Evolutionary conservation across 1,284 basidiomycete species (phyloP).

Genomic region (Termitomyces sp.): DNA sequence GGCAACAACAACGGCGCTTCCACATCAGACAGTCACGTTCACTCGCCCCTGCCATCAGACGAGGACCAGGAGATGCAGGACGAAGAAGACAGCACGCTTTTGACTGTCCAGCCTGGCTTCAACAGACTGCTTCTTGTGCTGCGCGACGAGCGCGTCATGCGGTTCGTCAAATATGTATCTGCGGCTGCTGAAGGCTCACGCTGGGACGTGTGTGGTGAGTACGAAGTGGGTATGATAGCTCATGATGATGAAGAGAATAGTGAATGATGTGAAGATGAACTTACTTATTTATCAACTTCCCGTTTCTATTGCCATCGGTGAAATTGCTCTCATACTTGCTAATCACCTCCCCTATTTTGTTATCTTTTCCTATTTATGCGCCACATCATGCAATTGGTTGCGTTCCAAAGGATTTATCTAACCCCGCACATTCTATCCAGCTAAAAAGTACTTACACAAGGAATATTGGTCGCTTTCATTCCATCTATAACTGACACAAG

Average conservation of each 20-base stretch:
- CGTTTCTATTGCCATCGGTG: background rate
- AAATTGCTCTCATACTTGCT: background rate
- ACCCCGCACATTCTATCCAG: background rate
- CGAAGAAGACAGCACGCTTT: conserved; percentile 75
- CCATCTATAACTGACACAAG: background rate
- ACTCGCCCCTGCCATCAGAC: conserved; percentile 17
- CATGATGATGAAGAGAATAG: conserved; percentile 33
- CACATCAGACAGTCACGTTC: conserved; percentile 23
- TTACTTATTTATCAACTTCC: no score
- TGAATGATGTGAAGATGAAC: background rate
- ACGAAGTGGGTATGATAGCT: conserved; percentile 73
- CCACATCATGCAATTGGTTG: background rate
- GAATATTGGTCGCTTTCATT: background rate
- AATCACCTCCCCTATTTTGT: background rate
- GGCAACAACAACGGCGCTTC: conserved; percentile 12
- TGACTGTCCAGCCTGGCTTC: conserved; percentile 88
- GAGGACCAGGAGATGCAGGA: conserved; percentile 32
- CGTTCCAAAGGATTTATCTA: background rate
- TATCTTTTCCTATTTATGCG: background rate
- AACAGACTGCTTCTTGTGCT: conserved; percentile 89
- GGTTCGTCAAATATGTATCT: conserved; percentile 92
- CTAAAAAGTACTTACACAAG: background rate
- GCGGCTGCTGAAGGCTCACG: conserved; percentile 81
- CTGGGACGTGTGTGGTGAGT: conserved; percentile 90
- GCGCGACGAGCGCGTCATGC: conserved; percentile 90